phyloP scores from a whole-genome alignment of 2,329 filamentous ascomycete species.

The Orbilia brochopaga region DNA sequence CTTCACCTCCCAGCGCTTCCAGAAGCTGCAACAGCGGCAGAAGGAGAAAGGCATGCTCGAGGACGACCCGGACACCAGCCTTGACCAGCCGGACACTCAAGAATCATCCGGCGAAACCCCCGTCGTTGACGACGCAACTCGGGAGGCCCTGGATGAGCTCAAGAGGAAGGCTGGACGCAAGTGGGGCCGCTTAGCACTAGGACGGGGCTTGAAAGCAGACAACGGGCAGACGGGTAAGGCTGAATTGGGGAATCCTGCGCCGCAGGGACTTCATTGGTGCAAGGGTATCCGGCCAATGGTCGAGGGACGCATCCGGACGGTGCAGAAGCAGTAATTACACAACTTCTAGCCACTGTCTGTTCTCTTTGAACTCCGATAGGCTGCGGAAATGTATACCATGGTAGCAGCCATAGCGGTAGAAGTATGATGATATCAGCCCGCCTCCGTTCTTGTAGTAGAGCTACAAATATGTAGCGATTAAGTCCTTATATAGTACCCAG shows the following conservation, averaged over 20 bases:
- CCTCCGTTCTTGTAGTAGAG: no score
- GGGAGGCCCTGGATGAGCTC: slow-evolving; percentile 66
- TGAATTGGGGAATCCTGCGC: slow-evolving; percentile 57
- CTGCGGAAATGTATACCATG: neutral
- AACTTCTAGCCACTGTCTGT: neutral
- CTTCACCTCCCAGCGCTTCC: slow-evolving; percentile 31
- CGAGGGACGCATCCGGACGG: slow-evolving; percentile 74
- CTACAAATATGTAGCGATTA: no score
- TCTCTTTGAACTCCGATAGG: neutral
- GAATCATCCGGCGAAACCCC: slow-evolving; percentile 59
- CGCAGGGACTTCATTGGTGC: slow-evolving; percentile 74
- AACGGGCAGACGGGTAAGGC: slow-evolving; percentile 64
- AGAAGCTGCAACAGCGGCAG: slow-evolving; percentile 29
- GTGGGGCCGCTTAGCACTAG: slow-evolving; percentile 70
- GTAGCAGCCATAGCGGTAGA: no score
- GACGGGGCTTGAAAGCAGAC: slow-evolving; percentile 64
- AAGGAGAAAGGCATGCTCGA: slow-evolving; percentile 46
- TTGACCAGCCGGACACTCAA: slow-evolving; percentile 56
- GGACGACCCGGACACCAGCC: slow-evolving; percentile 30
- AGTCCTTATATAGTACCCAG: no score
- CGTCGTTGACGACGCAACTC: slow-evolving; percentile 52
- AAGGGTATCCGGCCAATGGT: slow-evolving; percentile 76
- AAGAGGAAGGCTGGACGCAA: slow-evolving; percentile 73
- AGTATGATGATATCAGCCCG: no score
- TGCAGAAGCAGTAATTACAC: slow-evolving; percentile 52